These are phyloP conservation scores for Ophiostoma tasmaniense DNA, from an alignment of 2,329 filamentous ascomycete species.

Conservation along the genomic window DNA sequence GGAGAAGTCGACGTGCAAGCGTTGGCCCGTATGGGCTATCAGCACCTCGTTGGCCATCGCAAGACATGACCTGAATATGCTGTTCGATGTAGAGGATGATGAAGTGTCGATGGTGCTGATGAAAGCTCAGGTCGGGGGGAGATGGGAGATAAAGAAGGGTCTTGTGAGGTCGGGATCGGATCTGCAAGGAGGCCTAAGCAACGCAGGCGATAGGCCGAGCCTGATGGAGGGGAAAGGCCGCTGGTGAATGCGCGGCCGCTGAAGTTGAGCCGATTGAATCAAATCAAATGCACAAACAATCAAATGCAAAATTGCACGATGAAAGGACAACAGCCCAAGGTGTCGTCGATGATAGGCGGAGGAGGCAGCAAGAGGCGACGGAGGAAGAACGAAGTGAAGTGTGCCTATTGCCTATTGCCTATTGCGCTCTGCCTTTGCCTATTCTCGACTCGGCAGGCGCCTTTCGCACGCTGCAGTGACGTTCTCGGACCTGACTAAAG, in stretches of 20 bases:
- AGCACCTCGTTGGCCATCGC: slow-evolving; percentile 84
- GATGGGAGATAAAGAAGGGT: background rate
- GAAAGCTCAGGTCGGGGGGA: background rate
- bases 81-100: background rate
- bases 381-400: background rate
- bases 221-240: background rate
- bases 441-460: background rate
- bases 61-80: slow-evolving; percentile 35
- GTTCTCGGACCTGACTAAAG: slow-evolving; percentile 2
- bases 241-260: background rate
- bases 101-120: background rate
- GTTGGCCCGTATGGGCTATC: slow-evolving; percentile 87
- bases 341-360: background rate
- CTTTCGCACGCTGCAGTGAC: background rate
- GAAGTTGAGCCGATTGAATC: background rate
- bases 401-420: background rate
- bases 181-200: background rate
- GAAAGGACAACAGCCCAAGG: background rate
- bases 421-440: background rate
- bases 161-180: background rate
- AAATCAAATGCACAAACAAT: background rate
- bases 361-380: background rate
- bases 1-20: slow-evolving; percentile 67
- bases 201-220: background rate
- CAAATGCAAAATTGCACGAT: background rate